Evolutionary conservation across 2,329 filamentous ascomycete species (phyloP), one percentile per base, ranked within the genome.

Genomic region (Simplicillium sp.): DNA sequence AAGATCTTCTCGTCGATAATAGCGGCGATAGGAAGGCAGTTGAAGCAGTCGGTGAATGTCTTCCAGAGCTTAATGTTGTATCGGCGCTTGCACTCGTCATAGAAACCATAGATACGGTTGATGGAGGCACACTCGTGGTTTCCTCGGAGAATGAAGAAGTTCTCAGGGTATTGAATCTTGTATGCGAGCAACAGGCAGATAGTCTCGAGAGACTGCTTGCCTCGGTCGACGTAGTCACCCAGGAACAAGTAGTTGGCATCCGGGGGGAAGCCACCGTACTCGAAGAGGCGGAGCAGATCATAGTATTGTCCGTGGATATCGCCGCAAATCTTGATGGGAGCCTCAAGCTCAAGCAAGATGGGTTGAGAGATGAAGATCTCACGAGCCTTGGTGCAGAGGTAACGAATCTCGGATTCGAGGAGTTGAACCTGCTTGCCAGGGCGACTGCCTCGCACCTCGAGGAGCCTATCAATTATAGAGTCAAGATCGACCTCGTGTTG

Each of bases 1-100:
- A 98, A 97, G 61, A 98, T 98, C 83, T 97, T 98, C 75, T 96
- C 92, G 59, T 95, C 90, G 55, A 98, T 96, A 67, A 98, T 98
- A 52, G 92, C 90, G 44, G 90, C 92, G 64, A 98, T 97, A 37
- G 90, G 90, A 59, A 97, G 70, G 69, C 88, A 96, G 75, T 98
- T 98, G 80, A 98, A 98, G 76, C 89, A 96, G 65, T 98, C 90
- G 48, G 89, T 96, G 63, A 98, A 97, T 1, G 90, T 97, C 78
- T 98, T 98, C 90, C 90, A 97, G 46, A 97, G 77, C 78, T 97
- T 97, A 73, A 97, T 95, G 69, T 97, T 98, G 73, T 94, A 97
- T 54, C 90, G 79, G 60, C 92, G 84, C 75, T 98, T 98, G 82
- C 90, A 98, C 68, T 98, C 90, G 60, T 98, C 92, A 73, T 98